Evolutionary conservation across 805 yeast species (phyloP).

Genomic region (Wickerhamiella vanderwaltii): DNA sequence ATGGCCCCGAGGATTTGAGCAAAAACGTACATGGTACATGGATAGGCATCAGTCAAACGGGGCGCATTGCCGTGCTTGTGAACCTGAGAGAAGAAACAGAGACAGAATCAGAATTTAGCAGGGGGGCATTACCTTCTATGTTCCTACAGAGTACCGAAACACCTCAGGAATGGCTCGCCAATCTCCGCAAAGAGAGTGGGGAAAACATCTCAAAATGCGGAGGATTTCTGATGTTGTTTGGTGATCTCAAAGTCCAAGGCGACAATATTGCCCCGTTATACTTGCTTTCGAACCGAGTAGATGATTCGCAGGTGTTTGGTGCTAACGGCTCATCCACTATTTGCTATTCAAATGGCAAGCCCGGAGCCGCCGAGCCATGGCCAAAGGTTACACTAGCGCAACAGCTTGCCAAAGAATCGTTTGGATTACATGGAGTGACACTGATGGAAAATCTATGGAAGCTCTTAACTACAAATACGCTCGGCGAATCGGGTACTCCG

Average conservation of each 20-base stretch:
- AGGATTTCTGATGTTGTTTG: conserved; percentile 25
- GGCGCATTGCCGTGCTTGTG: conserved; percentile 58
- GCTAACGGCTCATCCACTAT: conserved; percentile 27
- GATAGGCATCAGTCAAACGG: conserved; percentile 62
- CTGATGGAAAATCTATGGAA: conserved; percentile 43
- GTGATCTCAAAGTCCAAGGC: conserved; percentile 7
- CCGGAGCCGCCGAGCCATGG: conserved; percentile 55
- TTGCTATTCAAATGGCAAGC: conserved; percentile 60
- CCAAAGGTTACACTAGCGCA: conserved; percentile 51
- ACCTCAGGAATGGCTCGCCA: conserved; percentile 37
- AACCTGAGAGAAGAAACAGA: conserved; percentile 47
- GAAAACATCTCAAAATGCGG: conserved; percentile 17
- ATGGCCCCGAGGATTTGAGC: conserved; percentile 67
- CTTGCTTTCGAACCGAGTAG: not conserved
- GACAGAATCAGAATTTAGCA: conserved; percentile 26
- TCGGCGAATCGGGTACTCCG: conserved; percentile 17
- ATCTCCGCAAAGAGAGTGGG: conserved; percentile 19
- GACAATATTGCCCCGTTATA: not conserved
- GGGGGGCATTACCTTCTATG: conserved; percentile 41
- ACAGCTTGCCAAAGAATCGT: conserved; percentile 26
- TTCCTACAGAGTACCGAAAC: conserved; percentile 31
- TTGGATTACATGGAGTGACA: conserved; percentile 13
- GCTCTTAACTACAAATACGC: conserved; percentile 39
- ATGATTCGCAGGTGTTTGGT: not conserved
- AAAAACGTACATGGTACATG: conserved; percentile 77